A percentile compares a stretch with the other conserved stretches of the same genome.
Conservation (phyloP, 2,329 filamentous ascomycete species). For the Saccharata proteae region DNA sequence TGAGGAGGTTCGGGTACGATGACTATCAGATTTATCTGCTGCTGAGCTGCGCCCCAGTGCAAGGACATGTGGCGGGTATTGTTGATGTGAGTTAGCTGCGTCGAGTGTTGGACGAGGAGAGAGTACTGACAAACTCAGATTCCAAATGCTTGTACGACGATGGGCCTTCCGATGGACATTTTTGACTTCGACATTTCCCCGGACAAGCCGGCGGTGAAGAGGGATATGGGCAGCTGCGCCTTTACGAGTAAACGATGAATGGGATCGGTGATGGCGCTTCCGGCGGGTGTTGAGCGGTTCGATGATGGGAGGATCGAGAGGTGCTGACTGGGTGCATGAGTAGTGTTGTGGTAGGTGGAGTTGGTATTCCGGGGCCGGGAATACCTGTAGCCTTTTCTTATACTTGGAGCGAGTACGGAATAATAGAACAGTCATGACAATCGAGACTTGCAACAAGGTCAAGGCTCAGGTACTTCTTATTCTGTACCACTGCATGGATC, state of each 20-base stretch:
- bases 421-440: no score
- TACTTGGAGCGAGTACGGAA: no score
- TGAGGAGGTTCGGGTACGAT: slow-evolving; percentile 56
- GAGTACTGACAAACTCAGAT: slow-evolving; percentile 39
- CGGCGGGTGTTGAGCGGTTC: no score
- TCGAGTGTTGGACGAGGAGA: not conserved
- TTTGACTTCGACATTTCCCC: slow-evolving; percentile 89
- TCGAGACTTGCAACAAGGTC: no score
- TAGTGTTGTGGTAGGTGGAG: no score
- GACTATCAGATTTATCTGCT: slow-evolving; percentile 78
- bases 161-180: slow-evolving; percentile 84
- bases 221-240: slow-evolving; percentile 61
- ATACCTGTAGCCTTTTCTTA: no score
- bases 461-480: no score
- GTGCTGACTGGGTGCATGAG: no score
- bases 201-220: slow-evolving; percentile 44
- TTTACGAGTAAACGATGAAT: slow-evolving; percentile 35
- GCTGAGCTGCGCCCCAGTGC: slow-evolving; percentile 72
- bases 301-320: no score
- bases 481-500: no score
- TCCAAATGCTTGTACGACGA: slow-evolving; percentile 80
- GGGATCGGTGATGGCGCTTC: not conserved
- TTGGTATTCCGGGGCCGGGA: no score
- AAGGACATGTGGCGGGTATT: slow-evolving; percentile 79
- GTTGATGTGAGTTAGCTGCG: slow-evolving; percentile 46